Percentiles rank a stretch among this genome's conserved stretches.
phyloP scores from a whole-genome alignment of 2,329 filamentous ascomycete genomes.

The Aspergillus novofumigatus region DNA sequence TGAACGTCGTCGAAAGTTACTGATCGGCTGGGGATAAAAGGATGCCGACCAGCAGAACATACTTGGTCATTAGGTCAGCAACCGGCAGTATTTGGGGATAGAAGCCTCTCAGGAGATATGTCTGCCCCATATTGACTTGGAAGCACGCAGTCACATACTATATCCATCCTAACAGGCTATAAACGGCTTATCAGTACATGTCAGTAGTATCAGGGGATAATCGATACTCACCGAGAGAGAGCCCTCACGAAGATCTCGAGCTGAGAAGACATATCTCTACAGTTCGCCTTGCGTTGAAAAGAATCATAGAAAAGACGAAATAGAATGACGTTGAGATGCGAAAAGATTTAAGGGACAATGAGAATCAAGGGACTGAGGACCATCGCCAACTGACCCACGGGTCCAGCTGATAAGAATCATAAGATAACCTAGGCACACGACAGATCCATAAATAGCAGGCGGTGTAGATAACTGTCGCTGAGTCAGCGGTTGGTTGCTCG shows the following conservation, averaged over 20 bases:
- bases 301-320: not conserved
- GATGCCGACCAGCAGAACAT: slow-evolving; percentile 76
- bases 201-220: not conserved
- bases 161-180: slow-evolving; percentile 66
- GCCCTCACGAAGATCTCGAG: slow-evolving; percentile 35
- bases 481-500: slow-evolving; percentile 34
- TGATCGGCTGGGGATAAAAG: slow-evolving; percentile 86
- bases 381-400: not conserved
- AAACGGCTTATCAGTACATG: slow-evolving; percentile 35
- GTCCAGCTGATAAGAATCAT: slow-evolving; percentile 14
- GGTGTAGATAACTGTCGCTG: slow-evolving; percentile 15
- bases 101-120: not conserved
- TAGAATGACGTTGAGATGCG: not conserved
- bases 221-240: slow-evolving; percentile 38
- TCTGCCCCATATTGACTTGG: not conserved
- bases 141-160: slow-evolving; percentile 46
- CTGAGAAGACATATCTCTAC: slow-evolving; percentile 25
- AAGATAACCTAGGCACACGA: slow-evolving; percentile 18
- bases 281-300: not conserved
- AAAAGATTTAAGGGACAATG: not conserved
- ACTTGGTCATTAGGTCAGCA: slow-evolving; percentile 23
- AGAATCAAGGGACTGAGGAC: not conserved
- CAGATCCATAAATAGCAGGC: slow-evolving; percentile 12
- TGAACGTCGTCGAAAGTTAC: slow-evolving; percentile 71
- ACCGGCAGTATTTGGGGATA: not conserved